Evolutionary conservation across 352 stramenopile species (phyloP), one percentile per base, ranked within the genome.

Genomic region (Globisporangium rhizosaccharum): DNA sequence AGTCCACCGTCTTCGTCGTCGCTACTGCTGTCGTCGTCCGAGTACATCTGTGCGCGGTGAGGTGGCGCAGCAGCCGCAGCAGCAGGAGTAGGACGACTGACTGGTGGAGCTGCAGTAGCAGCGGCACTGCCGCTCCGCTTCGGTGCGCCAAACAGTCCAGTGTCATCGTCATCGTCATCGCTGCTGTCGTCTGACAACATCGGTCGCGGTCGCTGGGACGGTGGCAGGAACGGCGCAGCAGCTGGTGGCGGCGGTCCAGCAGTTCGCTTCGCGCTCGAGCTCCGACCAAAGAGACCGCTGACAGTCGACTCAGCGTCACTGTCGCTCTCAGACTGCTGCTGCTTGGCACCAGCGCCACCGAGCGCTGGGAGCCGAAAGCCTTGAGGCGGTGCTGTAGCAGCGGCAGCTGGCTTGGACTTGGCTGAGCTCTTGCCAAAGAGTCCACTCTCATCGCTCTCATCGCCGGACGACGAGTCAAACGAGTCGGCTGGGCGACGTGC

Each of bases 261-360:
- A 20, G 46, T 15, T 26, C 55, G 48, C n/a, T 61, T 53, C 17
- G 60, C 14, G 54, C 53, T 66, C 36, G 63, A 62, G 11, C 42
- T 51, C 17, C 63, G 53, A 18, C 73, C 73, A 41, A 81, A 83
- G 2, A 81, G 58, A 17, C 71, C 74, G 53, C 71, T 83, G 45
- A 70, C 63, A 0, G 71, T 81, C 33, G 74, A 83, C 47, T 83
- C 74, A 20, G 70, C 68, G 23, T 83, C 74, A n/a, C 74, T 83
- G 63, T 80, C 72, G 55, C 73, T 83, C 5, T 49, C 59, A 0
- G 71, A 76, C 18, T 71, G 65, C 58, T 63, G 70, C 1, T 57
- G 57, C 49, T 76, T 73, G 9, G 55, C 36, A 18, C 44, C 46
- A 20, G 49, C 23, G 2, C 54, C 25, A 37, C 37, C 42, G 49